These are phyloP conservation scores for Gynandropsis gynandra DNA, from an alignment of 345 rosid species.

Conservation along the genomic window DNA sequence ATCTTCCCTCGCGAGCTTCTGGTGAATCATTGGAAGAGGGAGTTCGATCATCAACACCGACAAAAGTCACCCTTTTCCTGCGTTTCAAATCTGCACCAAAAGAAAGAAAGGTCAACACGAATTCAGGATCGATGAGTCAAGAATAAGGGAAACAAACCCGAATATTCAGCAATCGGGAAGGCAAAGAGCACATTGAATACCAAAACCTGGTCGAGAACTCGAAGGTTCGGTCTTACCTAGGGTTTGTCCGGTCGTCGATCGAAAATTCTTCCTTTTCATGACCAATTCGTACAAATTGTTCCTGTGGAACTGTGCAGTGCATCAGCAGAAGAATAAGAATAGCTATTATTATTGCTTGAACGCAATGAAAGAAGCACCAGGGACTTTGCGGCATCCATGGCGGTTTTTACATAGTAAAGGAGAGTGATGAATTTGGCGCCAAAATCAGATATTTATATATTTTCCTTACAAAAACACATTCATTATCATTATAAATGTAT, in stretches of 20 bases:
- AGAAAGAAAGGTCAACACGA: neutral
- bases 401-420: slow-evolving; percentile 1
- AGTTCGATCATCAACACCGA: slow-evolving; percentile 20
- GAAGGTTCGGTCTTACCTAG: slow-evolving; percentile 18
- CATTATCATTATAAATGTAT: no score
- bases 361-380: neutral
- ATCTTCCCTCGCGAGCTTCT: slow-evolving; percentile 9
- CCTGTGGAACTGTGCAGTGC: neutral
- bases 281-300: neutral
- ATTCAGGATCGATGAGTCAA: no score
- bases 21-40: slow-evolving; percentile 16
- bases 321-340: neutral
- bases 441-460: neutral
- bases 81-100: slow-evolving; percentile 30
- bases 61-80: slow-evolving; percentile 33
- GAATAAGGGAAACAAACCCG: neutral
- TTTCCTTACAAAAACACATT: no score
- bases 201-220: slow-evolving; percentile 19
- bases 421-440: slow-evolving; percentile 20
- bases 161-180: slow-evolving; percentile 1
- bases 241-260: slow-evolving; percentile 9
- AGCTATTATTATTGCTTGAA: neutral
- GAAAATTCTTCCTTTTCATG: slow-evolving; percentile 22
- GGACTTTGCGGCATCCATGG: slow-evolving; percentile 18
- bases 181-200: neutral